Base-by-base conservation (phyloP, 2,329 filamentous ascomycete species). In the Bisporella sp. region DNA sequence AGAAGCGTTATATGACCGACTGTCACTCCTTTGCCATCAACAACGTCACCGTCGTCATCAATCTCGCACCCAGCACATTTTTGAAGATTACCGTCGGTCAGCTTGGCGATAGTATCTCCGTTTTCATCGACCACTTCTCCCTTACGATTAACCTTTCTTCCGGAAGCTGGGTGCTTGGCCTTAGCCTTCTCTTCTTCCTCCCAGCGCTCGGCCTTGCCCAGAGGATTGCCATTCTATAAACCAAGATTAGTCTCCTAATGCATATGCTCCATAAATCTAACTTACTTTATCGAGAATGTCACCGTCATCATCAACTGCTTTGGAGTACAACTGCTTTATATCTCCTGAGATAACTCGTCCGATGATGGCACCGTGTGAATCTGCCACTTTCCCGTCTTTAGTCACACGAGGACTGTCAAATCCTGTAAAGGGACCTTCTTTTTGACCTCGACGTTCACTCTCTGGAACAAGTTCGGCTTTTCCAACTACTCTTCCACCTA, bases 221-320 rank as follows among this genome's bases (percentile, higher is more conserved):
- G 65, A 1, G 70, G 63, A 55, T 82, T 82, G 32, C 79, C 79
- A 62, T 89, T 90, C 66, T 82, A 83, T 72, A 93, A 89, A 50
- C 87, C 74, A 32, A 95, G 82, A 37, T n/a, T 37, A n/a, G 8
- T 37, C 8, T 9, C 8, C n/a, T 8, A 9, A 9, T 2, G 35
- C 35, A 8, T 9, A 37, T 37, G 8, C 76, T 60, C 84, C 81
- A 28, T 84, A 74, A 35, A 89, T 81, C 31, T 87, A 70, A 61
- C 88, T 83, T 43, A 81, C 81, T 50, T 75, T 77, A 54, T 85
- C 85, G 52, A 89, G 76, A 44, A 87, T 72, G 51, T 86, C 81
- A 43, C 85, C 85, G n/a, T 75, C 78, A 64, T 89, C 85, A 62
- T 84, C 83, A 80, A 57, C 89, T 78, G 35, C n/a, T 31, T 82